These are phyloP conservation scores for Penicillium sp. DNA, from an alignment of 2,329 filamentous ascomycete species.

Conservation along the genomic window DNA sequence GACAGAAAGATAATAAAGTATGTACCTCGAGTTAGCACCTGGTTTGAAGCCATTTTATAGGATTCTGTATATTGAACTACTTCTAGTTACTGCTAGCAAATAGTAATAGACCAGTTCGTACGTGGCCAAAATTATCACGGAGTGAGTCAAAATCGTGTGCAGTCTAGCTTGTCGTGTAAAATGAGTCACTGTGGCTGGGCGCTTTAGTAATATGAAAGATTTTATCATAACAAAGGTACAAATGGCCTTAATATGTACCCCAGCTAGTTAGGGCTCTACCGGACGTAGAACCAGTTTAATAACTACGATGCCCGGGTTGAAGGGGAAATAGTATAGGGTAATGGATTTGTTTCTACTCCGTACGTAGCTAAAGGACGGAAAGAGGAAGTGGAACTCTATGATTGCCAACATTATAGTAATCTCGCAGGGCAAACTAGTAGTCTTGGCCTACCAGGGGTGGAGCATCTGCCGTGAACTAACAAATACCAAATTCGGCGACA, in stretches of 20 bases:
- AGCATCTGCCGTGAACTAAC: background rate
- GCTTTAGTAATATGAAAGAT: background rate
- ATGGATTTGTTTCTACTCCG: too few relatives aligned
- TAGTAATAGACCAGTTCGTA: background rate
- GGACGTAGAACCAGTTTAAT: too few relatives aligned
- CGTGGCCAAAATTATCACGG: background rate
- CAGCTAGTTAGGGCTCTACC: too few relatives aligned
- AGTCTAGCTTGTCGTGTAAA: background rate
- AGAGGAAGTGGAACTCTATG: background rate
- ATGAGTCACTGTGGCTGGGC: background rate
- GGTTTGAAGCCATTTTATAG: background rate
- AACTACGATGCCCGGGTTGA: too few relatives aligned
- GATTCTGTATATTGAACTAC: background rate
- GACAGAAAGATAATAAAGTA: background rate
- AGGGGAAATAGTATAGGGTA: too few relatives aligned
- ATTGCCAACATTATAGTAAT: background rate
- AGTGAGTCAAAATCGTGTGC: background rate
- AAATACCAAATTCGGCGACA: background rate
- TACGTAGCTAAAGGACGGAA: too few relatives aligned
- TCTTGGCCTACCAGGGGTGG: background rate
- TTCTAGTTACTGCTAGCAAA: background rate
- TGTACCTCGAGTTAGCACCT: background rate
- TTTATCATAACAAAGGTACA: background rate
- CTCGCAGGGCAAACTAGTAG: background rate
- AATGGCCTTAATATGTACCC: too few relatives aligned